Evolutionary conservation across 768 basidiomycete species (phyloP), one percentile per base, ranked within the genome.

Genomic region (Erythrobasidium yunnanense): DNA sequence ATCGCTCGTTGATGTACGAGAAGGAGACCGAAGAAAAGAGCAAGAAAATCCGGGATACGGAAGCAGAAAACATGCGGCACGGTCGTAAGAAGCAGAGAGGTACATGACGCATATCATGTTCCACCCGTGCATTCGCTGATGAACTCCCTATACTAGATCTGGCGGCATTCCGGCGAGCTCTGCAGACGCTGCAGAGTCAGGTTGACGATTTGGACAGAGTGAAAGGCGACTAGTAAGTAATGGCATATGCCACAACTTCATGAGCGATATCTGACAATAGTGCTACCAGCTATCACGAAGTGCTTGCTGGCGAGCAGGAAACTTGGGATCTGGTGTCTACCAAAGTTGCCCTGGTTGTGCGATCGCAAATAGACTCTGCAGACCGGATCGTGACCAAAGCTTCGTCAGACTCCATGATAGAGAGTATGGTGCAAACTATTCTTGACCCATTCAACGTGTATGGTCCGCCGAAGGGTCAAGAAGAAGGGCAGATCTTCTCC

Each of bases 211-310:
- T 68, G 2, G 67, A 68, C 51, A 25, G 46, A 4, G 42, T 68
- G 4, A 68, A 68, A 23, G 55, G 45, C 8, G 67, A 68, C 33
- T 58, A 42, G 38, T 42, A 42, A n/a, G 38, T 42, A n/a, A n/a
- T n/a, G n/a, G n/a, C n/a, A n/a, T n/a, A n/a, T n/a, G n/a, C n/a
- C n/a, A n/a, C n/a, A n/a, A n/a, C n/a, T n/a, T n/a, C n/a, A n/a
- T n/a, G n/a, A n/a, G n/a, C n/a, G n/a, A n/a, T n/a, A n/a, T n/a
- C n/a, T n/a, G n/a, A n/a, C n/a, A n/a, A n/a, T n/a, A n/a, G n/a
- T n/a, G n/a, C n/a, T n/a, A n/a, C n/a, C 83, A 63, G 50, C 62
- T 68, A 68, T 32, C 49, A 52, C 18, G 67, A 68, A 27, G 50
- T 54, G 5, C 57, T 66, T 35, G 51, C 38, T 4, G 46, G 47